Base-by-base conservation (phyloP, 1,284 basidiomycete genomes). In the Tilletia indica region DNA sequence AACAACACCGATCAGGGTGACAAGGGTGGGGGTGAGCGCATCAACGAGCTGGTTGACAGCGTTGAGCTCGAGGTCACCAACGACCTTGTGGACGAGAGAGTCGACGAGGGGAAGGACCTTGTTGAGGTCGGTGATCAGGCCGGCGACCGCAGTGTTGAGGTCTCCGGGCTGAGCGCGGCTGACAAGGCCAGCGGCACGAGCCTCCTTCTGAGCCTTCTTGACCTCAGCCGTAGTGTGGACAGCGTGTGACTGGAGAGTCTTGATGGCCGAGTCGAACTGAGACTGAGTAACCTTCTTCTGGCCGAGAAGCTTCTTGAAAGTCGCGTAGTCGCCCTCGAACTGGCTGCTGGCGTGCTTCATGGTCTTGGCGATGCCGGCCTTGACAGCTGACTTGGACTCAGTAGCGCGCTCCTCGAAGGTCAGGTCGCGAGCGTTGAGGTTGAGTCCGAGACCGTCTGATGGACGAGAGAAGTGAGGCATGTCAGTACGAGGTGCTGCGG, bases 81-180 rank as follows among this genome's bases (percentile, higher is more conserved):
- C 6, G 31, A 64, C 31, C 31, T 64, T 39, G 61, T 25, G 31
- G 12, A 64, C 31, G 12, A 64, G 61, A 16, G 16, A n/a, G 31
- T 64, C 36, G 36, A 64, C 61, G 36, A 25, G 31, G 36, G 61
- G 61, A 9, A 64, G 36, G 16, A 64, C 25, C 25, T 34, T 58
- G 56, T 58, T 58, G 56, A 58, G 56, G 56, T 58, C 56, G 56
- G 21, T 6, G 21, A 58, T 58, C 56, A 58, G 56, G 14, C 56
- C 56, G 56, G 56, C 56, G 12, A 58, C 56, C 6, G 11, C 56
- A 34, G 61, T 39, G 61, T 19, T 34, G 61, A 64, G 61, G 61
- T 64, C 61, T 1, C 42, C 42, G n/a, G 61, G 61, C 21, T 21
- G 21, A 8, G 19, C 56, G 21, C 56, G 56, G 56, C 11, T 31